These are phyloP conservation scores for Aspergillus pseudoglaucus DNA, from an alignment of 2,329 filamentous ascomycete species.

Conservation along the genomic window DNA sequence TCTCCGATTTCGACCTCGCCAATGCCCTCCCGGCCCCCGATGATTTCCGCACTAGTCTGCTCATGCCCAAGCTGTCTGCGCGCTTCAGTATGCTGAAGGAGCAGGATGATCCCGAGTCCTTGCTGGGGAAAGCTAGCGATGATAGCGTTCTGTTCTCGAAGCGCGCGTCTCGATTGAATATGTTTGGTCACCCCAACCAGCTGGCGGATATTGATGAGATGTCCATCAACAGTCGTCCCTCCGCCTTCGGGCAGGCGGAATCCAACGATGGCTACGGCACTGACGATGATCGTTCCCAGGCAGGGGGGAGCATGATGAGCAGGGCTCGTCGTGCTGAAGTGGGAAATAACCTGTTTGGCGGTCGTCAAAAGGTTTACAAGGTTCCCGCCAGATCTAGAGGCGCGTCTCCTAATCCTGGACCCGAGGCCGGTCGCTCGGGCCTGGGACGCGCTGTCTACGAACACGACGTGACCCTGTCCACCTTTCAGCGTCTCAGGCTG, in stretches of 20 bases:
- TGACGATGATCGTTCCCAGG: conserved; percentile 58
- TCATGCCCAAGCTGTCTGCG: conserved; percentile 92
- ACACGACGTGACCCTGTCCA: conserved; percentile 73
- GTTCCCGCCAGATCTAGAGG: conserved; percentile 52
- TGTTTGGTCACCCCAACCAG: conserved; percentile 57
- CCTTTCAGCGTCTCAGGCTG: conserved; percentile 69
- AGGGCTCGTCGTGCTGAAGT: conserved; percentile 69
- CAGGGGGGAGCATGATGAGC: conserved; percentile 81
- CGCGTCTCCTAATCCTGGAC: conserved; percentile 13
- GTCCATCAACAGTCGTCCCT: conserved; percentile 59
- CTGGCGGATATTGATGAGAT: conserved; percentile 80
- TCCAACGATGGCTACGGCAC: conserved; percentile 58
- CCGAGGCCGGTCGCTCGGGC: conserved; percentile 26
- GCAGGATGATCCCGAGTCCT: conserved; percentile 83
- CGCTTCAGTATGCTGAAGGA: conserved; percentile 95
- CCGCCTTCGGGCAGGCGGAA: conserved; percentile 54
- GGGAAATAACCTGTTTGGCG: conserved; percentile 89
- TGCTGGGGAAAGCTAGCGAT: conserved; percentile 88
- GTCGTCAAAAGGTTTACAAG: conserved; percentile 91
- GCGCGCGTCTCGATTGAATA: conserved; percentile 67
- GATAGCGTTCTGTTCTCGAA: conserved; percentile 85
- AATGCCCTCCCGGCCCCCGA: conserved; percentile 72
- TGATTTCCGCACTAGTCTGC: conserved; percentile 87
- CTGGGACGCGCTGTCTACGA: conserved; percentile 71
- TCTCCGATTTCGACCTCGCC: conserved; percentile 61